Percentiles rank a stretch among this genome's conserved stretches.
Conservation (phyloP, 352 stramenopile genomes). For the Saprolegnia parasitica region DNA sequence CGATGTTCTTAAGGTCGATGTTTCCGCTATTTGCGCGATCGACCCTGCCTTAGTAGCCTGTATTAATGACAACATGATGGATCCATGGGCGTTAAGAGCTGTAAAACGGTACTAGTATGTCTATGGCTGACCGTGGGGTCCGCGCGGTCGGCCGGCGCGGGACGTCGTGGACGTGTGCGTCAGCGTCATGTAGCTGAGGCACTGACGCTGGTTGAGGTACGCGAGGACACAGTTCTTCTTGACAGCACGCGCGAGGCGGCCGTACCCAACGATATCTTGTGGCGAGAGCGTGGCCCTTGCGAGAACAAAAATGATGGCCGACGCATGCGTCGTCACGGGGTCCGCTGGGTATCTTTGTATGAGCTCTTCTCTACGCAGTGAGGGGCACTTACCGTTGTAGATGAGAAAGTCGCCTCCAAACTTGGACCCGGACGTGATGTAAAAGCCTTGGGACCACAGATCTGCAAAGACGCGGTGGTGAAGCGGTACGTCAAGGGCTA, state of each 20-base stretch:
- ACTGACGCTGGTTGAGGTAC: background rate
- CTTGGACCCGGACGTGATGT: conserved; percentile 71
- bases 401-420: conserved; percentile 79
- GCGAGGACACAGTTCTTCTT: conserved; percentile 24
- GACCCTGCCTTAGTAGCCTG: too few species aligned
- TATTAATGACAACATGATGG: too few species aligned
- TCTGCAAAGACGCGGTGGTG: conserved; percentile 56
- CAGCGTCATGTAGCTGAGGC: conserved; percentile 18
- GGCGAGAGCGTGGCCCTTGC: background rate
- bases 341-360: conserved; percentile 1
- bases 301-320: conserved; percentile 16
- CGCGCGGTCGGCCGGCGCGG: background rate
- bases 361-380: too few species aligned
- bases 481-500: conserved; percentile 4
- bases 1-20: too few species aligned
- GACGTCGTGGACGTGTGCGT: conserved; percentile 15
- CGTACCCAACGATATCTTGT: conserved; percentile 5
- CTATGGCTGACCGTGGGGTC: too few species aligned
- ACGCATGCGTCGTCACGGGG: conserved; percentile 21
- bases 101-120: too few species aligned
- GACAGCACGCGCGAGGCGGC: conserved; percentile 23
- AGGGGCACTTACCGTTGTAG: conserved; percentile 48
- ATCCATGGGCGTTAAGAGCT: too few species aligned
- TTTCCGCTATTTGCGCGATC: too few species aligned
- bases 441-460: conserved; percentile 58